These are phyloP conservation scores for Chrysanthemum makinoi DNA, from an alignment of 129 eudicot genomes.

Conservation along the genomic window DNA sequence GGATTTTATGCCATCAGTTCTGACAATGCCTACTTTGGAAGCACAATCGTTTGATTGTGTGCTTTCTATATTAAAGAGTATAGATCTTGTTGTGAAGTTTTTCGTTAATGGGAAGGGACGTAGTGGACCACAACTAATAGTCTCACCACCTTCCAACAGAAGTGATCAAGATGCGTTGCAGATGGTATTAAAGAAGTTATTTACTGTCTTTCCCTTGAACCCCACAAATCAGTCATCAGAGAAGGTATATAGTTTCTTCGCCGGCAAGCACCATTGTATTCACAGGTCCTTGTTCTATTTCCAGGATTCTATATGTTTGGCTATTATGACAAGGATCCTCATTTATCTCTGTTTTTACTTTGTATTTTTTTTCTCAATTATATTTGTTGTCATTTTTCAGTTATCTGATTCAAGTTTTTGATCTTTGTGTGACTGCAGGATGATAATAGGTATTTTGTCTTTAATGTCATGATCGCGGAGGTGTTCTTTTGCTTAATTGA, in stretches of 20 bases:
- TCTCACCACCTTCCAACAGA: constrained; percentile 21
- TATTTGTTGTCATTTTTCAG: neutral
- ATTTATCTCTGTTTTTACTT: constrained; percentile 3
- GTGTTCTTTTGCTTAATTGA: constrained; percentile 55
- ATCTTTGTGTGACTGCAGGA: constrained; percentile 49
- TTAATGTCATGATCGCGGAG: constrained; percentile 58
- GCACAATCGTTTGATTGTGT: constrained; percentile 80
- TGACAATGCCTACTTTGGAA: constrained; percentile 49
- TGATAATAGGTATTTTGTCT: constrained; percentile 53
- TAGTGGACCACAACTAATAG: constrained; percentile 23
- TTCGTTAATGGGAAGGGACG: constrained; percentile 38
- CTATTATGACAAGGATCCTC: neutral
- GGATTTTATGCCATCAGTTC: constrained; percentile 55
- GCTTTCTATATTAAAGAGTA: constrained; percentile 64
- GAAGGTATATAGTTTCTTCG: constrained; percentile 47
- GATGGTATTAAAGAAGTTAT: constrained; percentile 52
- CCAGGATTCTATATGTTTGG: neutral
- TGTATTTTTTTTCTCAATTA: neutral
- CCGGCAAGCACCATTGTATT: too few relatives aligned
- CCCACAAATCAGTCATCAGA: constrained; percentile 44
- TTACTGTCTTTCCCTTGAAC: constrained; percentile 64
- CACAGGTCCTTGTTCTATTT: neutral
- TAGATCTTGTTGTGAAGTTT: constrained; percentile 56
- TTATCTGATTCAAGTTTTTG: constrained; percentile 20
- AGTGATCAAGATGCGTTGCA: constrained; percentile 37